These are phyloP conservation scores for Microdochium trichocladiopsis DNA, from an alignment of 2,329 filamentous ascomycete genomes.

Conservation along the genomic window DNA sequence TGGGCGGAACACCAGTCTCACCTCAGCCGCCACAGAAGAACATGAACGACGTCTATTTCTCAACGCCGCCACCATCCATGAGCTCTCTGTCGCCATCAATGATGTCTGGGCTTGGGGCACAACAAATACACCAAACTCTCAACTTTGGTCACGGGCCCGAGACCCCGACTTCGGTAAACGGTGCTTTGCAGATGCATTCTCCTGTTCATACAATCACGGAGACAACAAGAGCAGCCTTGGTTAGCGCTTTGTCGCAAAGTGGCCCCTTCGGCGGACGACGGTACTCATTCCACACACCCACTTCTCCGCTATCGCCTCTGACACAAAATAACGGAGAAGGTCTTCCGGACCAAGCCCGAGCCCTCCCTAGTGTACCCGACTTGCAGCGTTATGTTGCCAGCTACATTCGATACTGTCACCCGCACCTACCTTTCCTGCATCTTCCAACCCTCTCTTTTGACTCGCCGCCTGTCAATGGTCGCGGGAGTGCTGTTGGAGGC, in stretches of 20 bases:
- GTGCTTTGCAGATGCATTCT: constrained; percentile 51
- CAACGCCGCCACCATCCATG: constrained; percentile 69
- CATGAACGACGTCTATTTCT: constrained; percentile 69
- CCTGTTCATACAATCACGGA: constrained; percentile 60
- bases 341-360: constrained; percentile 43
- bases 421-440: constrained; percentile 91
- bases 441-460: constrained; percentile 89
- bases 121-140: constrained; percentile 59
- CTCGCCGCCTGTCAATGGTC: constrained; percentile 57
- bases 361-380: constrained; percentile 73
- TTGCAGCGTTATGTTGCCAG: constrained; percentile 85
- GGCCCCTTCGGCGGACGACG: constrained; percentile 51
- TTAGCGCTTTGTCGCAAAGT: constrained; percentile 52
- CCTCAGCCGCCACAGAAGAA: constrained; percentile 69
- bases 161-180: constrained; percentile 65
- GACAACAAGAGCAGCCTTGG: constrained; percentile 53
- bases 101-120: constrained; percentile 56
- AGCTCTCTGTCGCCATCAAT: constrained; percentile 66
- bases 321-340: constrained; percentile 39
- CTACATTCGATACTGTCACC: constrained; percentile 89
- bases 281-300: constrained; percentile 54
- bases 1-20: constrained; percentile 65
- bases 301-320: constrained; percentile 47
- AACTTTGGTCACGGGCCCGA: constrained; percentile 61
- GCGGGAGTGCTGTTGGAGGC: constrained; percentile 59